Base-by-base conservation (phyloP, 306 rosid species). In the Calophaca sinica region DNA sequence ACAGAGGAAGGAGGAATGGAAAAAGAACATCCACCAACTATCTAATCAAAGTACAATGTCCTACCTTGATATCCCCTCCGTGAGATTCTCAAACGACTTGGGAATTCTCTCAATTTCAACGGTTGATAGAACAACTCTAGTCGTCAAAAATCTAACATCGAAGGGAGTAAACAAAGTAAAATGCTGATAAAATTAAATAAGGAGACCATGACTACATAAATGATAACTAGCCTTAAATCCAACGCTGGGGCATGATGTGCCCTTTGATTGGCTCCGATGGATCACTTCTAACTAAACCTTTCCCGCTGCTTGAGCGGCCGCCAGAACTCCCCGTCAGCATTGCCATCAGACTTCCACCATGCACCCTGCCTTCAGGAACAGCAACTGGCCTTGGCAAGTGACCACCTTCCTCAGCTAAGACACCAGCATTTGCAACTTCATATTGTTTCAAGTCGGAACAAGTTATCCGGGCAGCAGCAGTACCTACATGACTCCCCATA, bases 281-380 rank as follows among this genome's bases (percentile, higher is more conserved):
- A 39, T 63, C 76, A 33, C 68, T 62, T 6, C 75, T 12, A 10
- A 52, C 79, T 4, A 77, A 70, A 59, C 74, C 80, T 65, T 67
- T 77, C 35, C 62, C 64, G 31, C 72, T 55, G 82, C 87, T 89
- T 72, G 88, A 31, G 76, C 84, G 83, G 3, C 66, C 13, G 29
- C 83, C 82, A 38, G 90, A 86, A 73, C 80, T 54, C 41, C 80
- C 81, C 0, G 82, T 69, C 62, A 90, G 85, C 93, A 90, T 63
- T 31, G 96, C 91, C 91, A 90, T 75, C 81, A 90, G 77, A 79
- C 98, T 89, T 74, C 98, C 98, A 2, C 98, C 98, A 68, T 93
- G 98, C 57, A 93, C 98, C 81, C 98, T 85, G 55, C 98, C 98
- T 86, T 93, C 98, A 20, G 93, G 88, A 81, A 78, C 60, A 11